Evolutionary conservation across 1,284 basidiomycete genomes (phyloP), one percentile per base, ranked within the genome.

Genomic region (Ustilago esculenta): DNA sequence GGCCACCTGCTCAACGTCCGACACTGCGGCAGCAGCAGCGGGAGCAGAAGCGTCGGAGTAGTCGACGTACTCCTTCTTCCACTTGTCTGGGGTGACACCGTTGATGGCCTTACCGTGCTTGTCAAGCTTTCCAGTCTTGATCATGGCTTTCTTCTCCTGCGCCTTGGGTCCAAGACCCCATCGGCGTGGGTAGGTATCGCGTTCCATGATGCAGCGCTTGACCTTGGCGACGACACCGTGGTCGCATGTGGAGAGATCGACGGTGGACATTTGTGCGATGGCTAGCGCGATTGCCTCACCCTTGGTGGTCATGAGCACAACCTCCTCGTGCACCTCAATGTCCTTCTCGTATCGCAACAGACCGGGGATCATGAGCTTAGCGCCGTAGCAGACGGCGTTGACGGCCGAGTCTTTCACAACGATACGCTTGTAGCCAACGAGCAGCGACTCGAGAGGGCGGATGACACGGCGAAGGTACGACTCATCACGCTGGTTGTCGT

Each of bases 301-400:
- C 86, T 99, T 99, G 42, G 96, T 99, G 52, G 96, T 99, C 94
- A 99, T 99, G 70, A 99, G 86, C 41, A 99, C 95, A 43, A 99
- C 91, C 84, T 99, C 96, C 84, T 99, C 96, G 82, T 95, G 88
- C 47, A 97, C 84, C 77, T 93, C 89, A 72, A 99, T 99, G 82
- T 95, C 94, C 40, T 90, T 88, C 84, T 98, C 94, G 83, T 98
- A 99, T 73, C 96, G 92, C 52, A 99, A 86, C 41, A 99, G 87
- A 84, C 96, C 96, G 65, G 96, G 96, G 76, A 99, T 94, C 96
- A 99, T 99, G 80, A 99, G 89, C 84, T 98, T 98, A 65, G 96
- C 96, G 75, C 96, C 96, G 84, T 99, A 98, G 85, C 96, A 98
- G 60, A 99, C 92, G 59, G 96, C 96, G 81, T 98, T 98, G 79